Base-by-base conservation (phyloP, 257 asterid genomes). In the Anisodus tanguticus region DNA sequence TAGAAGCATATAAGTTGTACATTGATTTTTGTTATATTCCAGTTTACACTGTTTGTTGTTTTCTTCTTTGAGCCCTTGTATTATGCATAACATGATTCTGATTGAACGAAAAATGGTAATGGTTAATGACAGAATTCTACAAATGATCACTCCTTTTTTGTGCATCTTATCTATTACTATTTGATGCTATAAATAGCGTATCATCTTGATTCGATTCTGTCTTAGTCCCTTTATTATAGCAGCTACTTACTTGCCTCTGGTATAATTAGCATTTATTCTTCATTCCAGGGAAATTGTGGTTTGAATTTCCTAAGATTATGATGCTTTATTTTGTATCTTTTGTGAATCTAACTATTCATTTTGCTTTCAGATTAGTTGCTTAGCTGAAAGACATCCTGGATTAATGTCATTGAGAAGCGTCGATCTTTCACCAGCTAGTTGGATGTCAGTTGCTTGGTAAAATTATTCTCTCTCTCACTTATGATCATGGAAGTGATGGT, bases 371-470 rank as follows among this genome's bases (percentile, higher is more conserved):
- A 85, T 90, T 43, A 70, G 83, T 85, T 84, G 69, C 85, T 88
- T 90, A 77, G 87, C 91, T 45, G 85, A 89, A 82, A 88, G 85
- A 77, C 85, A 70, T 68, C 90, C 92, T 2, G 90, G 93, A 70
- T 84, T 90, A 70, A 88, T 87, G 92, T 86, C 93, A 8, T 68
- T 89, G 89, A 89, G 90, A 86, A 90, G 92, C 72, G 91, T 89
- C 51, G 93, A 90, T 83, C 92, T 90, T 82, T 90, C 91, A 60
- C 92, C 92, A 0, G 92, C 91, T 67, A 87, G 92, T 88, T 90
- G 92, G 93, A 85, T 90, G 92, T 88, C 93, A 31, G 91, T 90
- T 49, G 89, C 91, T 22, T 90, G 93, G 93, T 90, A 86, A 39
- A 67, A 12, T 53, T 11, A 3, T 47, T 63, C 22, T 19, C 72